phyloP scores from a whole-genome alignment of 768 basidiomycete species.

The Phylloporus sp. region DNA sequence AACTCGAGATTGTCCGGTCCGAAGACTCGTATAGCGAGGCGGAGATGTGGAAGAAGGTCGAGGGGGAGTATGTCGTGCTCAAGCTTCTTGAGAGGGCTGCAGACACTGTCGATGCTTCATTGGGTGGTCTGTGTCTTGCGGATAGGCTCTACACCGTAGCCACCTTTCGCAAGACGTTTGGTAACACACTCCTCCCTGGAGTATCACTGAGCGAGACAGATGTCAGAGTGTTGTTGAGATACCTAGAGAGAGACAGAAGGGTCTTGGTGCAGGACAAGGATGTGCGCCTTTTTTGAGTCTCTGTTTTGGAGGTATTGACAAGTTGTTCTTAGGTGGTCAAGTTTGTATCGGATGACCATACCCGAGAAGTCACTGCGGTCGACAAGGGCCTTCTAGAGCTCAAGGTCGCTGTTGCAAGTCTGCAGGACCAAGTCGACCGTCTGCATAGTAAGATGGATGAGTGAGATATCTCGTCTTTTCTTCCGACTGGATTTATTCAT shows the following conservation, averaged over 20 bases:
- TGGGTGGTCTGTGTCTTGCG: slow-evolving; percentile 42
- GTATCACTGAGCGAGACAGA: slow-evolving; percentile 59
- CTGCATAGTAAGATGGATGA: slow-evolving; percentile 70
- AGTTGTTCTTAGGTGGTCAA: slow-evolving; percentile 66
- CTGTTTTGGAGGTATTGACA: neutral
- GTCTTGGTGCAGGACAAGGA: slow-evolving; percentile 62
- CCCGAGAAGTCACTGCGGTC: slow-evolving; percentile 60
- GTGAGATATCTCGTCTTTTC: slow-evolving; percentile 38
- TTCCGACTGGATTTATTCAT: too few relatives aligned
- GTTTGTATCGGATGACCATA: slow-evolving; percentile 46
- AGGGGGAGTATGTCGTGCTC: slow-evolving; percentile 72
- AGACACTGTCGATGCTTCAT: slow-evolving; percentile 46
- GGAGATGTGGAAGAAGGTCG: slow-evolving; percentile 52
- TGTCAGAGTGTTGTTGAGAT: slow-evolving; percentile 66
- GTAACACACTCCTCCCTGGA: slow-evolving; percentile 36
- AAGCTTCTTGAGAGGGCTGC: slow-evolving; percentile 64
- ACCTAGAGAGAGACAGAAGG: slow-evolving; percentile 71
- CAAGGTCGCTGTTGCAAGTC: slow-evolving; percentile 60
- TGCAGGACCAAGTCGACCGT: slow-evolving; percentile 65
- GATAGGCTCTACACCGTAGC: slow-evolving; percentile 61
- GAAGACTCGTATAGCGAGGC: slow-evolving; percentile 51
- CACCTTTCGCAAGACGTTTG: slow-evolving; percentile 60
- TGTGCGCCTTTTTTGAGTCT: slow-evolving; percentile 40
- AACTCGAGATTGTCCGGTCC: slow-evolving; percentile 61
- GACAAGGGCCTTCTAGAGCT: slow-evolving; percentile 83